Conservation (phyloP, 2,329 filamentous ascomycete genomes). For the Cordyceps fumosorosea region DNA sequence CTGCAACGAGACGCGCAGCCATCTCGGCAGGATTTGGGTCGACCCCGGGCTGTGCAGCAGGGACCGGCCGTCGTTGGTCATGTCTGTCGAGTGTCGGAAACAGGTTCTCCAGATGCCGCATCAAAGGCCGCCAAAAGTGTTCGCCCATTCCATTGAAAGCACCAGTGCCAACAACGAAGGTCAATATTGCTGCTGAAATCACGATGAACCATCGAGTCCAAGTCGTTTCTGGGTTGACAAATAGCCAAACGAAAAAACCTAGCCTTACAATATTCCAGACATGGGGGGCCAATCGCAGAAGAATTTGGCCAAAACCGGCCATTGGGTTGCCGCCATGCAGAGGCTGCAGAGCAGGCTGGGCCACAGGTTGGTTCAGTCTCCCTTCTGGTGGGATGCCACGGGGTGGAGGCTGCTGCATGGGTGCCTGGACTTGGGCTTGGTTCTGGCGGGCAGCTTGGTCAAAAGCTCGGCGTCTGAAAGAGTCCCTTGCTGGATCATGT, state of each 20-base stretch:
- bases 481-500: not conserved
- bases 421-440: not conserved
- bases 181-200: slow-evolving; percentile 43
- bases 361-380: not conserved
- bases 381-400: not conserved
- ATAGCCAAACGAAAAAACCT: slow-evolving; percentile 57
- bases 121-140: slow-evolving; percentile 49
- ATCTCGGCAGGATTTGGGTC: slow-evolving; percentile 41
- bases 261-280: slow-evolving; percentile 56
- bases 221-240: slow-evolving; percentile 50
- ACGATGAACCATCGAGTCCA: slow-evolving; percentile 55
- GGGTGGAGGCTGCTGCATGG: not conserved
- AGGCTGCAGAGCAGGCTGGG: not conserved
- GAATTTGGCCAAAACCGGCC: slow-evolving; percentile 2
- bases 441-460: not conserved
- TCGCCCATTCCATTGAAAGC: slow-evolving; percentile 49
- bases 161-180: slow-evolving; percentile 56
- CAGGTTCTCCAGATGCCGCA: slow-evolving; percentile 52
- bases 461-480: not conserved
- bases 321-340: not conserved
- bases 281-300: slow-evolving; percentile 30
- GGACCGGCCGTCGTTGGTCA: slow-evolving; percentile 23
- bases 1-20: slow-evolving; percentile 48
- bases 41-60: slow-evolving; percentile 15
- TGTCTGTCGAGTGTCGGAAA: slow-evolving; percentile 41